These are phyloP conservation scores for Cordyceps javanica DNA, from an alignment of 2,329 filamentous ascomycete species.

Conservation along the genomic window DNA sequence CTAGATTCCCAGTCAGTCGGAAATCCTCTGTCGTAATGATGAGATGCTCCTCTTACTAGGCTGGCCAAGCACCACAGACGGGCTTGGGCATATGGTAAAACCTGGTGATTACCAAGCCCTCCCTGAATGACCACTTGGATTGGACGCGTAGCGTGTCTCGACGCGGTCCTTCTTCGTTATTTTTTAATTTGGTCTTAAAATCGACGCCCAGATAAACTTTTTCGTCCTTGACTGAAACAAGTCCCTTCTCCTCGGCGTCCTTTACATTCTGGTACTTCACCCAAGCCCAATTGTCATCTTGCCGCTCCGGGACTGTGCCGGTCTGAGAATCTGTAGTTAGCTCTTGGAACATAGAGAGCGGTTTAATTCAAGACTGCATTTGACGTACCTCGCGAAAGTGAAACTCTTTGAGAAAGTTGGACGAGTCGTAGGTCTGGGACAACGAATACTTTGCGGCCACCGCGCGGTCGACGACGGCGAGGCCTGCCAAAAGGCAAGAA, in stretches of 20 bases:
- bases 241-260: slow-evolving; percentile 24
- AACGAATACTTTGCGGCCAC: slow-evolving; percentile 15
- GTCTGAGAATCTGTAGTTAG: not conserved
- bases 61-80: slow-evolving; percentile 63
- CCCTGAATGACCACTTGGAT: slow-evolving; percentile 52
- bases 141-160: slow-evolving; percentile 54
- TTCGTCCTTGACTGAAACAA: slow-evolving; percentile 22
- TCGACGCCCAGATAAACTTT: slow-evolving; percentile 30
- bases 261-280: slow-evolving; percentile 42
- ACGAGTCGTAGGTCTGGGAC: slow-evolving; percentile 16
- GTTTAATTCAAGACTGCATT: not conserved
- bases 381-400: slow-evolving; percentile 26
- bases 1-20: slow-evolving; percentile 13
- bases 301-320: slow-evolving; percentile 17
- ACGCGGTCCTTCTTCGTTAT: slow-evolving; percentile 16
- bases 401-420: slow-evolving; percentile 37
- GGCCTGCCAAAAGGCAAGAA: not conserved
- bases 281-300: slow-evolving; percentile 58
- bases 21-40: not conserved
- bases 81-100: slow-evolving; percentile 59
- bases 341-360: no score
- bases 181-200: slow-evolving; percentile 10
- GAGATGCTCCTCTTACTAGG: slow-evolving; percentile 37
- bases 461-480: slow-evolving; percentile 10
- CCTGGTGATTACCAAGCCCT: slow-evolving; percentile 60